Base-by-base conservation (phyloP, 345 rosid species). In the Pugionium cornutum region DNA sequence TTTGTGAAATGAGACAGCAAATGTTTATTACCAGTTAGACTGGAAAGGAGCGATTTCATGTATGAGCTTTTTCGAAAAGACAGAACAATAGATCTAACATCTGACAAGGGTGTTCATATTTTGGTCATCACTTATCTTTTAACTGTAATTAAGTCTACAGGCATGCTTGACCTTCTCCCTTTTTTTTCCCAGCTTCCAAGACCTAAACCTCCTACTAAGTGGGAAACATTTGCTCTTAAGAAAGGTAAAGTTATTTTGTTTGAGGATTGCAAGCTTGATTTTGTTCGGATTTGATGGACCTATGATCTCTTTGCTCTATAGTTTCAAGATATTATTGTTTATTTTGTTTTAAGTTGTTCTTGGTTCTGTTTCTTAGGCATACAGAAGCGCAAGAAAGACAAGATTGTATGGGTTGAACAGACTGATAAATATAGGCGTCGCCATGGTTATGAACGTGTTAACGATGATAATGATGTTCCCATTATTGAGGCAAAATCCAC, bases 401-500 rank as follows among this genome's bases (percentile, higher is more conserved):
- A 92, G 77, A 76, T 82, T 67, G 73, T 82, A 1, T 92, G 85
- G 80, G 97, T 89, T 53, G 95, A 88, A 62, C 94, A 84, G 81
- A 92, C 98, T 27, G 78, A 78, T 50, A 45, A 83, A 18, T 92
- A 95, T 86, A 92, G 90, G 77, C 94, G 94, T 30, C 82, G 90
- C 30, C 85, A 75, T 79, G 97, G 98, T 48, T 92, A 86, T 58
- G 97, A 92, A 70, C 96, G 94, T 67, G 98, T 89, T 55, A 85
- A 88, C 70, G 94, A 92, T 69, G 97, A 92, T 79, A 67, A 78
- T 37, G 97, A 92, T 61, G 55, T 89, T 42, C 91, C 97, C 45
- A 86, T 89, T 59, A 82, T 88, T 40, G 97, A 88, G 68, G 96
- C 96, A 71, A 92, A 89, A 80, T 78, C 60, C 73, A 70, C 89